These are phyloP conservation scores for Stephania yunnanensis DNA, from an alignment of 164 flowering plant genomes.

Conservation along the genomic window DNA sequence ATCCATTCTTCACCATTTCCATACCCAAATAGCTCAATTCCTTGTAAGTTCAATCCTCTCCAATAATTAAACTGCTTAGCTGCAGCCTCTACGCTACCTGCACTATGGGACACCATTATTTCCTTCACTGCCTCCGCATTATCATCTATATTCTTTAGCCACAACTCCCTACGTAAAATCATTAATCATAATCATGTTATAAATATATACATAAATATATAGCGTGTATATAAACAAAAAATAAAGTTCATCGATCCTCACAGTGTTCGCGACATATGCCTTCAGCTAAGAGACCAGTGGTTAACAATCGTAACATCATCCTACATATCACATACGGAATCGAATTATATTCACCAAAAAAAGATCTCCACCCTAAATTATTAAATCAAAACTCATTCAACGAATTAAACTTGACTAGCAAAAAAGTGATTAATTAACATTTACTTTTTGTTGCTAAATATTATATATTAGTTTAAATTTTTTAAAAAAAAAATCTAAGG, in stretches of 20 bases:
- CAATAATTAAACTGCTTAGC: conserved; percentile 13
- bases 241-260: neutral
- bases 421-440: too few species aligned
- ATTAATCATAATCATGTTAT: neutral
- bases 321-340: conserved; percentile 3
- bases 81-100: conserved; percentile 8
- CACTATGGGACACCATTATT: neutral
- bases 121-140: conserved; percentile 3
- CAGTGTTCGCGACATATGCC: conserved; percentile 13
- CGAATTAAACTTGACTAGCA: too few species aligned
- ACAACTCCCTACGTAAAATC: conserved; percentile 12
- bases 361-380: too few species aligned
- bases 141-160: conserved; percentile 14
- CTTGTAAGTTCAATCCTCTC: conserved; percentile 11
- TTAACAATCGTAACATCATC: conserved; percentile 19
- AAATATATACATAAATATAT: neutral
- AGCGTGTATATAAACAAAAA: too few species aligned
- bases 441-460: too few species aligned
- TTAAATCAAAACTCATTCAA: neutral
- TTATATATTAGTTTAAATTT: too few species aligned
- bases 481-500: too few species aligned
- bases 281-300: conserved; percentile 22
- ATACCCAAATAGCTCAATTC: conserved; percentile 7
- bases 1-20: conserved; percentile 21
- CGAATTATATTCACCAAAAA: too few species aligned